Evolutionary conservation across 352 stramenopile species (phyloP).

Genomic region (Pythium periplocum): DNA sequence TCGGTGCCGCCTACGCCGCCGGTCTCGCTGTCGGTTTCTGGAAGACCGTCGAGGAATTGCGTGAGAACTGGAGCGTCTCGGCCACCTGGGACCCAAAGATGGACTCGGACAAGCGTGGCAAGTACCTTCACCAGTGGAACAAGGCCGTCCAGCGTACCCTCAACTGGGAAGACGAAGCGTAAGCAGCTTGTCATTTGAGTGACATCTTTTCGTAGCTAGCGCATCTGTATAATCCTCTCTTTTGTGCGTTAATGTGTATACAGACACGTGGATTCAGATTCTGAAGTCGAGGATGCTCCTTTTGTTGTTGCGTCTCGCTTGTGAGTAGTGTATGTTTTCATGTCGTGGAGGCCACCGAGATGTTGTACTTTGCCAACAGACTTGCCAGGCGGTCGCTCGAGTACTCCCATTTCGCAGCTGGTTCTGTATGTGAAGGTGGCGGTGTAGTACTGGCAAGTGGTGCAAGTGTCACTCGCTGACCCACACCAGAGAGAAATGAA

Average conservation of each 20-base stretch:
- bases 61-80: conserved; percentile 74
- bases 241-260: background rate
- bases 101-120: conserved; percentile 39
- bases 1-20: conserved; percentile 96
- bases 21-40: conserved; percentile 97
- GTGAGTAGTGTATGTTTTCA: background rate
- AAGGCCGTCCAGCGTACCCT: conserved; percentile 83
- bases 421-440: conserved; percentile 3
- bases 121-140: conserved; percentile 71
- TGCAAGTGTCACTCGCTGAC: conserved; percentile 3
- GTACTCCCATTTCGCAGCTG: conserved; percentile 32
- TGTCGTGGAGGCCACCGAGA: conserved; percentile 26
- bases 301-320: background rate
- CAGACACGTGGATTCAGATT: background rate
- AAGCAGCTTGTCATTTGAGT: background rate
- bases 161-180: conserved; percentile 68
- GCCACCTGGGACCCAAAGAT: conserved; percentile 76
- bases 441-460: background rate
- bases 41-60: conserved; percentile 84
- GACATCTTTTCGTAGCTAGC: conserved; percentile 6
- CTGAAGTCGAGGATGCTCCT: no score
- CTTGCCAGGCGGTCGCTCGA: conserved; percentile 49
- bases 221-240: background rate
- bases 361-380: conserved; percentile 64
- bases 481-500: background rate